Percentiles rank a stretch among this genome's conserved stretches.
These are phyloP conservation scores for Quercus wislizeni DNA, from an alignment of 306 rosid species.

Conservation along the genomic window DNA sequence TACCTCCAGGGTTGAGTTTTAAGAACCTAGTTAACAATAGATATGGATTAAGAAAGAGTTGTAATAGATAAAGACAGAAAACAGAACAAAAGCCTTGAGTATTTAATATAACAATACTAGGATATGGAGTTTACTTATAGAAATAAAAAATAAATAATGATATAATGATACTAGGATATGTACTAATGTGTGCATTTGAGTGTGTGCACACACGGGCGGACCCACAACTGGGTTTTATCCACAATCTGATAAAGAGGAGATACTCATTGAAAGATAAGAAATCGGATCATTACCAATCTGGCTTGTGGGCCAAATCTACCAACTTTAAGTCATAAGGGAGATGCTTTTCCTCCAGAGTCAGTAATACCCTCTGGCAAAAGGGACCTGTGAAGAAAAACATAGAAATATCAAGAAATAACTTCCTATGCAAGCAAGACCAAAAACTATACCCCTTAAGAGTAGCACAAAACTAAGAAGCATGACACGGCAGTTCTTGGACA, in stretches of 20 bases:
- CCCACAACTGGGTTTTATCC: background rate
- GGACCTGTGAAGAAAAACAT: constrained; percentile 52
- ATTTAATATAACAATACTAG: background rate
- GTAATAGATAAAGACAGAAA: background rate
- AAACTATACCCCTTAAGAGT: background rate
- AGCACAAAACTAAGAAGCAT: too few relatives aligned
- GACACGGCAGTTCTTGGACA: too few relatives aligned
- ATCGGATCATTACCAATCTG: constrained; percentile 66
- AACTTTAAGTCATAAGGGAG: constrained; percentile 79
- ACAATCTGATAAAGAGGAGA: background rate
- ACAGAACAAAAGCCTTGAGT: background rate
- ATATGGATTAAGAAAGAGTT: background rate
- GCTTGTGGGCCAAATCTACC: constrained; percentile 79
- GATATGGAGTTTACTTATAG: background rate
- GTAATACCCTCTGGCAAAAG: constrained; percentile 84
- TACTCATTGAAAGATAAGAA: constrained; percentile 3
- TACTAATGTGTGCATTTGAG: background rate
- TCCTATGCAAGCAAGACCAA: constrained; percentile 1
- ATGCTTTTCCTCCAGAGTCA: constrained; percentile 85
- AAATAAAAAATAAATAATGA: background rate
- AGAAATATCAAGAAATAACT: constrained; percentile 7
- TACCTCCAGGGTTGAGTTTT: constrained; percentile 66
- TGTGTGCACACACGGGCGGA: background rate
- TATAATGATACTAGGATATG: background rate
- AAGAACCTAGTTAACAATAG: constrained; percentile 59